Evolutionary conservation across 139 green algal species (phyloP), one percentile per base, ranked within the genome.

Genomic region (Parachlorella kessleri): DNA sequence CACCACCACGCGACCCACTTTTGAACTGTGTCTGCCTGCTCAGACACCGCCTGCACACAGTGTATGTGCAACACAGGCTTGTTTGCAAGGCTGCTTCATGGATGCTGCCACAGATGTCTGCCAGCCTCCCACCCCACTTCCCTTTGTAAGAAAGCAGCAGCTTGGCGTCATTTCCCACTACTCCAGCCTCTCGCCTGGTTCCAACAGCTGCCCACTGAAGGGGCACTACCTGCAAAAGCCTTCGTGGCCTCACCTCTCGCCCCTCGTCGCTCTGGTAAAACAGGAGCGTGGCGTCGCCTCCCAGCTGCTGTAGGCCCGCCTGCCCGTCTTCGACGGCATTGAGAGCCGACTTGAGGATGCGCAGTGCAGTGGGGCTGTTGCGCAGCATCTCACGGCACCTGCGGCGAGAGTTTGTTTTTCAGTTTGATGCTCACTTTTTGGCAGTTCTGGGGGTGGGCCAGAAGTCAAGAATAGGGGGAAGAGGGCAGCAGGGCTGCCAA

Each of bases 291-390:
- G 97, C 96, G 73, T 98, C 92, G 38, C 96, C 94, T 0, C 93
- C 97, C 33, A 99, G 88, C 79, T 99, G 85, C 86, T 96, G 92
- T 38, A 99, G 88, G 71, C 97, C 97, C 28, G 96, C 94, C 70
- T 97, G 92, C 1, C 97, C 96, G 81, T 99, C 97, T 76, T 99
- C 97, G 1, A 88, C 92, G 4, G 96, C 97, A 80, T 99, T 99
- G 55, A 99, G 80, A 0, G 96, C 92, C 1, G 91, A 83, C 87
- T 99, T 99, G 37, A 96, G 84, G 42, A 99, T 65, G 0, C 97
- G 90, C 67, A 99, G 84, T 32, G 97, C 96, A 10, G 91, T 99
- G 42, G 95, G 95, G 77, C 89, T 96, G 90, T 99, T 99, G 36
- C 81, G 83, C 69, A 98, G 65, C 68, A 99, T 99, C 88, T 99